A percentile compares a stretch with the other conserved stretches of the same genome.
Conservation (phyloP, 352 stramenopile species). For the Phytopythium boreale region DNA sequence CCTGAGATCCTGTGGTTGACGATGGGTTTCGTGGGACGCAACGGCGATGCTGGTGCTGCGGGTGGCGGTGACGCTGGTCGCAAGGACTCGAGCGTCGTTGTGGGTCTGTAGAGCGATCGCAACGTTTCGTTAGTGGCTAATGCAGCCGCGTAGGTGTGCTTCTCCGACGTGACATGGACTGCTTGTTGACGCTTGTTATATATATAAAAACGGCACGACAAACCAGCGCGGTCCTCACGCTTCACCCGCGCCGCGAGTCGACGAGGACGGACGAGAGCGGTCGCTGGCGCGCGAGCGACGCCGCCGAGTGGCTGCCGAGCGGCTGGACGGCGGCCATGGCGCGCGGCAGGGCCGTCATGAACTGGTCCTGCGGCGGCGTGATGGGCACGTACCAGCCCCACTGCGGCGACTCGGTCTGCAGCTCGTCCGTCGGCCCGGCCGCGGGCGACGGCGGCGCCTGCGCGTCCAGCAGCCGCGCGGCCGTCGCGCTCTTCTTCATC, state of each 20-base stretch:
- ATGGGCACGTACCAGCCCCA: slow-evolving; percentile 88
- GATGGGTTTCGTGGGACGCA: no score
- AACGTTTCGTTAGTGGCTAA: no score
- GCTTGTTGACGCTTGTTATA: background rate
- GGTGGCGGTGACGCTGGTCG: no score
- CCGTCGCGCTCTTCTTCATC: slow-evolving; percentile 29
- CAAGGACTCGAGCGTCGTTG: no score
- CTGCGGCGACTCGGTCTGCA: slow-evolving; percentile 72
- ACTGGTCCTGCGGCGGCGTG: slow-evolving; percentile 71
- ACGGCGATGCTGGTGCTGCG: no score
- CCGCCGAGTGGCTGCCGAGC: background rate
- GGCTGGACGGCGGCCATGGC: slow-evolving; percentile 10
- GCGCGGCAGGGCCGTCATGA: slow-evolving; percentile 20
- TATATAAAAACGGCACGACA: background rate
- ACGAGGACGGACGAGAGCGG: background rate
- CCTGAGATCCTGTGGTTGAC: no score
- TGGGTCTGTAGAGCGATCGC: no score
- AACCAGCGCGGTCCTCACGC: background rate
- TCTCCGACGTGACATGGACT: background rate
- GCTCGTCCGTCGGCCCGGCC: background rate
- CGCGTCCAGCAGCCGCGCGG: slow-evolving; percentile 18
- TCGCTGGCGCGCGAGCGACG: background rate
- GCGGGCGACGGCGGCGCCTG: slow-evolving; percentile 16
- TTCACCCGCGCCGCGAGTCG: slow-evolving; percentile 1
- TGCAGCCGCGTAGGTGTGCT: no score